Percentiles rank a stretch among this genome's conserved stretches.
These are phyloP conservation scores for Alliaria petiolata DNA, from an alignment of 345 rosid genomes.

Conservation along the genomic window DNA sequence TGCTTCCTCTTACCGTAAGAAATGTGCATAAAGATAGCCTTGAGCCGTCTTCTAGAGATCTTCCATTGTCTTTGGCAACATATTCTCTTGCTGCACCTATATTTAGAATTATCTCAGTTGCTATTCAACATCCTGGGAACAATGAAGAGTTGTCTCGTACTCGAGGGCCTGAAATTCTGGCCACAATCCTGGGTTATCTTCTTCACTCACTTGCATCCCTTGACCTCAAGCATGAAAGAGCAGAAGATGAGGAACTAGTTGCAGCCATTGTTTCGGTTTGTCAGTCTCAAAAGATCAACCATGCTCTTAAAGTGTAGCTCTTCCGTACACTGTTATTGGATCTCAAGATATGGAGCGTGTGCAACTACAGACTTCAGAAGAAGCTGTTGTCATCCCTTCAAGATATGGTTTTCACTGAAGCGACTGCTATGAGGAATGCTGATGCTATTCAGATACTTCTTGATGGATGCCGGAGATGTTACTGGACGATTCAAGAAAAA, in stretches of 20 bases:
- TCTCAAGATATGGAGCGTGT: conserved; percentile 92
- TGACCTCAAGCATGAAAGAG: conserved; percentile 52
- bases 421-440: conserved; percentile 80
- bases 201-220: conserved; percentile 67
- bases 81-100: conserved; percentile 78
- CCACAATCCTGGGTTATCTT: conserved; percentile 72
- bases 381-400: conserved; percentile 88
- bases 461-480: conserved; percentile 95
- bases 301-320: conserved; percentile 85
- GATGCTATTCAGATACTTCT: conserved; percentile 97
- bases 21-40: conserved; percentile 59
- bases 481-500: conserved; percentile 84
- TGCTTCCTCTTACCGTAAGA: conserved; percentile 80
- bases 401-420: conserved; percentile 95
- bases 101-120: conserved; percentile 73
- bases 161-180: conserved; percentile 79
- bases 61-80: conserved; percentile 50
- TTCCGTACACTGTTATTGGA: conserved; percentile 77
- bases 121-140: conserved; percentile 78
- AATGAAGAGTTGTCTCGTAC: conserved; percentile 72
- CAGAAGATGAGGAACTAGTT: conserved; percentile 91
- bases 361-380: conserved; percentile 90
- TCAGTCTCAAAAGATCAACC: conserved; percentile 75
- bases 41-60: conserved; percentile 53
- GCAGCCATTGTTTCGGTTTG: conserved; percentile 80